Percentiles rank a stretch among this genome's conserved stretches.
These are phyloP conservation scores for Adiantum capillusveneris DNA, from an alignment of 75 land plant species.

Conservation along the genomic window DNA sequence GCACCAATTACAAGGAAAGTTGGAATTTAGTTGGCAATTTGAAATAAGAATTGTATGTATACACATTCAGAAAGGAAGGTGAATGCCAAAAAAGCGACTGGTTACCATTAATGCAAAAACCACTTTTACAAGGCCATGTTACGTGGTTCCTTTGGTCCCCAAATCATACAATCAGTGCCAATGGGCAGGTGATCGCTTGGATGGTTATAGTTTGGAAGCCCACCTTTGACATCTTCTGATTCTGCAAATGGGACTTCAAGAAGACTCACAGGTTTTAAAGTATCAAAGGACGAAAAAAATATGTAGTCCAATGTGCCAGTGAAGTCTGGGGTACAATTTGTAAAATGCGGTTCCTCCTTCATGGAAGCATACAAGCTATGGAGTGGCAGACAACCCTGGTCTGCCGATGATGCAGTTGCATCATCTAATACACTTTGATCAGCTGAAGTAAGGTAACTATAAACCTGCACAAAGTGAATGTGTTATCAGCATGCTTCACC, in stretches of 20 bases:
- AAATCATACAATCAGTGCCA: slow-evolving; percentile 59
- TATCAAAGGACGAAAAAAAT: slow-evolving; percentile 43
- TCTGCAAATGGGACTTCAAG: slow-evolving; percentile 60
- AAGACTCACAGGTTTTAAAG: slow-evolving; percentile 41
- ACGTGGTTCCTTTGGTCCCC: too few relatives aligned
- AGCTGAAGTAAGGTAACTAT: slow-evolving; percentile 31
- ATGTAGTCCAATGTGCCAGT: slow-evolving; percentile 86
- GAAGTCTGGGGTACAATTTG: slow-evolving; percentile 83
- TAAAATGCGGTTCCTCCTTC: slow-evolving; percentile 71
- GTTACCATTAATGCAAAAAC: too few relatives aligned
- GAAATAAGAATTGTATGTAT: too few relatives aligned
- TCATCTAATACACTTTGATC: background rate
- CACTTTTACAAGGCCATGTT: too few relatives aligned
- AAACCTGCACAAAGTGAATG: slow-evolving; percentile 34
- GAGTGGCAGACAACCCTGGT: slow-evolving; percentile 32
- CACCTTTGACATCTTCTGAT: slow-evolving; percentile 56
- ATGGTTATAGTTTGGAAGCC: slow-evolving; percentile 70
- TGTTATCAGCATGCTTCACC: background rate
- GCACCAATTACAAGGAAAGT: too few relatives aligned
- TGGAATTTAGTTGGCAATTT: too few relatives aligned
- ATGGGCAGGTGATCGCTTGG: slow-evolving; percentile 97
- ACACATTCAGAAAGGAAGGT: too few relatives aligned
- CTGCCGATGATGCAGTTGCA: background rate
- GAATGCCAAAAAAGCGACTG: too few relatives aligned
- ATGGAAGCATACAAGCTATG: slow-evolving; percentile 52